Percentiles rank a stretch among this genome's conserved stretches.
Evolutionary conservation across 331 rosid genomes (phyloP).

Genomic region (Pyrus hybrid): DNA sequence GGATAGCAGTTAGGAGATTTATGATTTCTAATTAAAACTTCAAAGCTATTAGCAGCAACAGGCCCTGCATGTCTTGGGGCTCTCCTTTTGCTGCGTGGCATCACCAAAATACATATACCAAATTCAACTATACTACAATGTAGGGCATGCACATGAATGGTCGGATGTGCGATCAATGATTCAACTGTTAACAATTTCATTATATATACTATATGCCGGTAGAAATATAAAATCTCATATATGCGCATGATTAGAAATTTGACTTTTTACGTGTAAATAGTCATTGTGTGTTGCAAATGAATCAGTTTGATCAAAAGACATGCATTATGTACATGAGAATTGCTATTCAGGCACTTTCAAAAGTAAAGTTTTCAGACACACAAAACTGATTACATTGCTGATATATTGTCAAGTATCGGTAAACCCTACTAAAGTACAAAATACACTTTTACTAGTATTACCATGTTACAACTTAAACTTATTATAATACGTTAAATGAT

Average conservation of each 20-base stretch:
- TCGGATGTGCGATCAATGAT: background rate
- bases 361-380: too few species aligned
- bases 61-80: background rate
- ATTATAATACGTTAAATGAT: too few species aligned
- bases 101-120: background rate
- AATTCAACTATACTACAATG: background rate
- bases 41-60: background rate
- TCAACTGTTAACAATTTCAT: background rate
- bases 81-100: conserved; percentile 8
- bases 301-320: background rate
- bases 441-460: too few species aligned
- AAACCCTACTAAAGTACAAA: background rate
- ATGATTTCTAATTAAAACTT: conserved; percentile 8
- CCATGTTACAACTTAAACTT: too few species aligned
- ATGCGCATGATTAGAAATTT: too few species aligned
- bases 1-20: conserved; percentile 25
- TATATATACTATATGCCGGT: background rate
- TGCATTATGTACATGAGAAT: background rate
- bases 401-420: background rate
- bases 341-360: background rate
- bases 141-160: background rate
- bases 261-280: too few species aligned
- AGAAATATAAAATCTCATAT: too few species aligned
- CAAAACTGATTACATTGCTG: background rate
- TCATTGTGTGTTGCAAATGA: too few species aligned